Conservation (phyloP, 371 early-diverging fungal genomes). For the Mucor lusitanicus region DNA sequence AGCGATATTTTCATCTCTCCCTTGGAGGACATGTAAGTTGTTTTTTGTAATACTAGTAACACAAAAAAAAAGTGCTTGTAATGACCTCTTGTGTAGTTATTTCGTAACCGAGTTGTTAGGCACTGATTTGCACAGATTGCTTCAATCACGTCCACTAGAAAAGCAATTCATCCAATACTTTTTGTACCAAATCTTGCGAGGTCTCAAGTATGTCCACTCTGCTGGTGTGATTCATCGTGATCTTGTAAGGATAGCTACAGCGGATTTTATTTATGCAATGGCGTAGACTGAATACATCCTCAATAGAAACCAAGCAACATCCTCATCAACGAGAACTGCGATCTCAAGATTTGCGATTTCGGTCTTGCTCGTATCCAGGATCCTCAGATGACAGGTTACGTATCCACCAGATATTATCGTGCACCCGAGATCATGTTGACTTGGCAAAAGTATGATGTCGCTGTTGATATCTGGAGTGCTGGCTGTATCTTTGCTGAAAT, state of each 20-base stretch:
- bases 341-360: slow-evolving; percentile 97
- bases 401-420: slow-evolving; percentile 97
- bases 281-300: too few relatives aligned
- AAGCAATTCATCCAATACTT: slow-evolving; percentile 96
- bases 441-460: slow-evolving; percentile 96
- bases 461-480: slow-evolving; percentile 99
- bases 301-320: slow-evolving; percentile 92
- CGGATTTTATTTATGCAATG: too few relatives aligned
- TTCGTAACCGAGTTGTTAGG: slow-evolving; percentile 94
- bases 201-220: slow-evolving; percentile 91
- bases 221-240: slow-evolving; percentile 96
- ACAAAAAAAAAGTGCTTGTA: not conserved
- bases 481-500: slow-evolving; percentile 99
- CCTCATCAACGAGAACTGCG: slow-evolving; percentile 94
- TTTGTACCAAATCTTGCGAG: slow-evolving; percentile 91
- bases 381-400: slow-evolving; percentile 95
- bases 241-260: slow-evolving; percentile 55
- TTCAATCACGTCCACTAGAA: slow-evolving; percentile 86
- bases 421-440: slow-evolving; percentile 99
- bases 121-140: slow-evolving; percentile 90
- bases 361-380: slow-evolving; percentile 94
- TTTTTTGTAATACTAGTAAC: not conserved
- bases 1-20: slow-evolving; percentile 93
- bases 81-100: slow-evolving; percentile 56
- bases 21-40: slow-evolving; percentile 81